These are phyloP conservation scores for Penicillium sp. DNA, from an alignment of 2,329 filamentous ascomycete species.

Conservation along the genomic window DNA sequence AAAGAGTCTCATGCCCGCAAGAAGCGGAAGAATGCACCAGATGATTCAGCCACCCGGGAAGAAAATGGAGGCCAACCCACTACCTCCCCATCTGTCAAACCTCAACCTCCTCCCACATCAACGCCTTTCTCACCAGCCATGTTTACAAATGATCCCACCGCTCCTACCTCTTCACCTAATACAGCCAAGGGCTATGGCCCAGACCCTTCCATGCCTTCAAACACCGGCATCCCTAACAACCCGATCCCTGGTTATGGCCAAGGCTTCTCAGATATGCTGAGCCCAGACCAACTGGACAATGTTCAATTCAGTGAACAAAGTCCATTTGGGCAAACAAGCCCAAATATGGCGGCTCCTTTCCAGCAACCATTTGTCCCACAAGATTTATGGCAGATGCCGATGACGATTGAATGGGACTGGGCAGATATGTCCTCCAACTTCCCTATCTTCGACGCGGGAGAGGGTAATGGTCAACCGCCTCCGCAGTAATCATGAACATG, in stretches of 20 bases:
- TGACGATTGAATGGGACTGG: slow-evolving; percentile 93
- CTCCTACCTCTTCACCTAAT: slow-evolving; percentile 15
- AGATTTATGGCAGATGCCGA: slow-evolving; percentile 92
- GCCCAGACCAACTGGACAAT: slow-evolving; percentile 34
- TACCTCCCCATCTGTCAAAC: slow-evolving; percentile 28
- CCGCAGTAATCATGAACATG: slow-evolving; percentile 27
- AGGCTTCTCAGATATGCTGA: slow-evolving; percentile 41
- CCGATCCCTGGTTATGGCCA: slow-evolving; percentile 33
- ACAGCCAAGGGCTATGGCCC: slow-evolving; percentile 25
- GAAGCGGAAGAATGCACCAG: slow-evolving; percentile 77
- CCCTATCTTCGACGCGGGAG: slow-evolving; percentile 33
- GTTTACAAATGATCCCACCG: slow-evolving; percentile 24
- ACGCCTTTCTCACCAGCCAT: slow-evolving; percentile 28
- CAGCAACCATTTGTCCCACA: slow-evolving; percentile 88
- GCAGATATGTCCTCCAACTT: slow-evolving; percentile 48
- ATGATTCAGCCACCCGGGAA: slow-evolving; percentile 31
- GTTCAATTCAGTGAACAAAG: slow-evolving; percentile 34
- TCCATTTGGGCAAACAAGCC: slow-evolving; percentile 29
- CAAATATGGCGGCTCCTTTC: slow-evolving; percentile 53
- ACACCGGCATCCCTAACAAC: slow-evolving; percentile 24
- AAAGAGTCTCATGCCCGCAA: slow-evolving; percentile 76
- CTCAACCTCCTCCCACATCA: slow-evolving; percentile 19
- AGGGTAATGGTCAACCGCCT: slow-evolving; percentile 24
- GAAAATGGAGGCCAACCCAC: slow-evolving; percentile 8
- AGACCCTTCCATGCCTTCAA: slow-evolving; percentile 24